Conservation (phyloP, 176 grass and related monocot species). For the Dendrocalamus sinicus region DNA sequence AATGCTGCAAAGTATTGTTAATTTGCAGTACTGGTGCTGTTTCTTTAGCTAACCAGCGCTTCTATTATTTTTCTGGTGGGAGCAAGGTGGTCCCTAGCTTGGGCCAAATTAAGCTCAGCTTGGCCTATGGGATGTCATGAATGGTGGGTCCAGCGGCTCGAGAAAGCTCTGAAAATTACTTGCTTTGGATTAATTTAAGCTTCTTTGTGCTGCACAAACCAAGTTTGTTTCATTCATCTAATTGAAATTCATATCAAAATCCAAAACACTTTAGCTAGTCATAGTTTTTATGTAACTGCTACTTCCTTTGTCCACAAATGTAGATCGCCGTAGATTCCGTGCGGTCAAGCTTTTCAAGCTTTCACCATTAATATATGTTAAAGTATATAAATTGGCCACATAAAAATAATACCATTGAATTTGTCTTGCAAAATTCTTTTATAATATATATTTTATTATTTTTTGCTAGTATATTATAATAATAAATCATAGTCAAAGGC, state of each 20-base stretch:
- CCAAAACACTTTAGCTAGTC: neutral
- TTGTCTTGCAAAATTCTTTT: too few species aligned
- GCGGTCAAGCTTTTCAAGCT: too few species aligned
- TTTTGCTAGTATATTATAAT: too few species aligned
- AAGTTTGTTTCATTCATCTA: neutral
- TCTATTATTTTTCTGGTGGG: slow-evolving; percentile 2
- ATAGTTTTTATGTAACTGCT: neutral
- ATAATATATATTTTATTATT: too few species aligned
- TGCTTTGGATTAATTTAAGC: slow-evolving; percentile 10
- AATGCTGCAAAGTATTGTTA: slow-evolving; percentile 42
- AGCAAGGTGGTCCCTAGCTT: slow-evolving; percentile 30
- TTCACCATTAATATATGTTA: too few species aligned
- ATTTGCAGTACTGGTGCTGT: slow-evolving; percentile 36
- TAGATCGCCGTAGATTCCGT: too few species aligned
- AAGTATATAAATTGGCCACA: too few species aligned
- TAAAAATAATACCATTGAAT: too few species aligned
- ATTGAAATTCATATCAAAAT: neutral
- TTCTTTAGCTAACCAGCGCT: slow-evolving; percentile 47
- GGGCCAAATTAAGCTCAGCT: slow-evolving; percentile 12
- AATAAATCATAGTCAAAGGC: too few species aligned
- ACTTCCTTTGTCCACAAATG: neutral
- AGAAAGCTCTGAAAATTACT: neutral
- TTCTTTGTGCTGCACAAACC: neutral
- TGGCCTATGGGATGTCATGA: slow-evolving; percentile 42
- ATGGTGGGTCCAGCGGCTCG: slow-evolving; percentile 17